These are phyloP conservation scores for Suhomyces emberorum DNA, from an alignment of 805 yeast genomes.

Conservation along the genomic window DNA sequence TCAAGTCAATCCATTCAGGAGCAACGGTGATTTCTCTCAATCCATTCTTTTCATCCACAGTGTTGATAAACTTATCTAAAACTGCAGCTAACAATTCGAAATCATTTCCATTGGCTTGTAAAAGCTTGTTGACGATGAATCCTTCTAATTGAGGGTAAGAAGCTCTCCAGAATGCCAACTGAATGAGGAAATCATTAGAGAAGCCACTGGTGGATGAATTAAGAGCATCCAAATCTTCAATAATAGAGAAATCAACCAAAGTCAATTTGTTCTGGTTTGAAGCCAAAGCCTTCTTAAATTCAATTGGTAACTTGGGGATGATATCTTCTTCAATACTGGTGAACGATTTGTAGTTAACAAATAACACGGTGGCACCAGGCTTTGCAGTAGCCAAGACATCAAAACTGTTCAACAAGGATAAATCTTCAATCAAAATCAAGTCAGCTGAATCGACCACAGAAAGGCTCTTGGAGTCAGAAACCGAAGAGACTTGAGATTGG, in stretches of 20 bases:
- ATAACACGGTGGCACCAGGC: slow-evolving; percentile 53
- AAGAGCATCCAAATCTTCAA: slow-evolving; percentile 57
- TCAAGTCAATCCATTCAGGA: slow-evolving; percentile 34
- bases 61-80: slow-evolving; percentile 60
- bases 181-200: slow-evolving; percentile 68
- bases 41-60: slow-evolving; percentile 45
- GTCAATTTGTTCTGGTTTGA: slow-evolving; percentile 51
- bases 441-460: slow-evolving; percentile 54
- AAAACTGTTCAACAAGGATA: slow-evolving; percentile 49
- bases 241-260: slow-evolving; percentile 57
- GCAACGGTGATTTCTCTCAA: slow-evolving; percentile 35
- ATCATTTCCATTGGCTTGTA: slow-evolving; percentile 77
- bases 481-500: slow-evolving; percentile 58
- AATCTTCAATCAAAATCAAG: slow-evolving; percentile 60
- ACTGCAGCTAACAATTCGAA: slow-evolving; percentile 77
- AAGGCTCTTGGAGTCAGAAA: slow-evolving; percentile 47
- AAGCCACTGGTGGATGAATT: slow-evolving; percentile 66
- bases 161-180: slow-evolving; percentile 76
- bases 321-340: slow-evolving; percentile 44
- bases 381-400: slow-evolving; percentile 63
- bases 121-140: slow-evolving; percentile 69
- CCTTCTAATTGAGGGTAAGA: slow-evolving; percentile 61
- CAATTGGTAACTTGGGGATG: slow-evolving; percentile 51
- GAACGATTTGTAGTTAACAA: slow-evolving; percentile 37
- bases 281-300: slow-evolving; percentile 51